A percentile compares a stretch with the other conserved stretches of the same genome.
Conservation (phyloP, 257 asterid species). For the Lithospermum erythrorhizon region DNA sequence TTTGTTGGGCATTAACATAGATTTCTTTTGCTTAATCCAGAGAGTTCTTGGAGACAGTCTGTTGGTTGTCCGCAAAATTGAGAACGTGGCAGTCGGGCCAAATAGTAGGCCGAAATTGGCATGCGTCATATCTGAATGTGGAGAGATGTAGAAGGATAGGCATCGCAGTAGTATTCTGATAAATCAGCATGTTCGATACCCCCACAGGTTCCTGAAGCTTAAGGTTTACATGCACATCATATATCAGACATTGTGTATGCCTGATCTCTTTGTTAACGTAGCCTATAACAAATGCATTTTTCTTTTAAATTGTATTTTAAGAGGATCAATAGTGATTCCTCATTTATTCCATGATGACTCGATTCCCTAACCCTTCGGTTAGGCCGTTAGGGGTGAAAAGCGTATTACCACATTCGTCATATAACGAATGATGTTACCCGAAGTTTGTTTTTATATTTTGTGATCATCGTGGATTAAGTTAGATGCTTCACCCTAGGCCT, state of each 20-base stretch:
- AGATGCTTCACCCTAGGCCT: no score
- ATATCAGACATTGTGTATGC: background rate
- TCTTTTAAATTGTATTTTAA: no score
- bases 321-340: no score
- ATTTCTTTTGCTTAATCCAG: slow-evolving; percentile 31
- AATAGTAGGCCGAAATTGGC: slow-evolving; percentile 79
- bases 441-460: no score
- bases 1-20: background rate
- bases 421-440: no score
- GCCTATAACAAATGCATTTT: no score
- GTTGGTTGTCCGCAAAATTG: slow-evolving; percentile 74
- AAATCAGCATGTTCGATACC: background rate
- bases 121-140: slow-evolving; percentile 80
- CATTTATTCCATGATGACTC: no score
- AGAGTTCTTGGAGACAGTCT: slow-evolving; percentile 92
- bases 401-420: no score
- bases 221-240: background rate
- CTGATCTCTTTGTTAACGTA: no score
- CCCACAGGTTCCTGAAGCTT: background rate
- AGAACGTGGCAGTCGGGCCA: slow-evolving; percentile 87
- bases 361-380: no score
- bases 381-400: no score
- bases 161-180: background rate
- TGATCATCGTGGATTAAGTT: no score
- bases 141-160: slow-evolving; percentile 59